Conservation (phyloP, 345 rosid genomes). For the Excoecaria cochinchinensis region DNA sequence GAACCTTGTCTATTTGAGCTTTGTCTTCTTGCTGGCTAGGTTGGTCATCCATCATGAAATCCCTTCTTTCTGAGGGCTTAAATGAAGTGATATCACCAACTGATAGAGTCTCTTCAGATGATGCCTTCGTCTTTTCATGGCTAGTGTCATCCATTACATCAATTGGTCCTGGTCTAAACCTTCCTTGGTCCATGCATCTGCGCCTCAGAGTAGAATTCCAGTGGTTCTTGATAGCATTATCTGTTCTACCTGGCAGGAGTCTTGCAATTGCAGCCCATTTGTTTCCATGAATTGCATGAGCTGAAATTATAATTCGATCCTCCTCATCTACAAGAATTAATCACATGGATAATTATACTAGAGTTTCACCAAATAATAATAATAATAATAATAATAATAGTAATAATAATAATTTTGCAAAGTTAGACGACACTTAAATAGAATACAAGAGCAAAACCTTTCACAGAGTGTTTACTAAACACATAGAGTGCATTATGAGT, state of each 20-base stretch:
- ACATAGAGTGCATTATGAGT: neutral
- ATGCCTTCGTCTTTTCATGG: constrained; percentile 46
- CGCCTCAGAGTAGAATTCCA: constrained; percentile 88
- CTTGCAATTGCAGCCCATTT: constrained; percentile 91
- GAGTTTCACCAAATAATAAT: no score
- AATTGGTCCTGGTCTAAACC: constrained; percentile 18
- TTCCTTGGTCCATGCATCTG: constrained; percentile 38
- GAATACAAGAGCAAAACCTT: neutral
- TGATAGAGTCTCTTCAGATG: constrained; percentile 46
- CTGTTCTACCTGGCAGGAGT: constrained; percentile 79
- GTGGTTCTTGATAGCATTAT: constrained; percentile 89
- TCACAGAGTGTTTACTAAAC: neutral
- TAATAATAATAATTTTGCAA: no score
- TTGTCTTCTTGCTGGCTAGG: constrained; percentile 26
- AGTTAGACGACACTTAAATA: neutral
- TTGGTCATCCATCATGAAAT: constrained; percentile 27
- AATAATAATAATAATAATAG: no score
- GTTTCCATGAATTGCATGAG: constrained; percentile 76
- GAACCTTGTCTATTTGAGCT: constrained; percentile 7
- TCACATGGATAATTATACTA: neutral
- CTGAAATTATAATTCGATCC: constrained; percentile 63
- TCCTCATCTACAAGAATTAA: constrained; percentile 60
- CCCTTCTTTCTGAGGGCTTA: constrained; percentile 25
- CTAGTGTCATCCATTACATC: constrained; percentile 34
- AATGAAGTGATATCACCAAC: constrained; percentile 38